A percentile compares a stretch with the other conserved stretches of the same genome.
These are phyloP conservation scores for Zasmidium angulare DNA, from an alignment of 2,329 filamentous ascomycete species.

Conservation along the genomic window DNA sequence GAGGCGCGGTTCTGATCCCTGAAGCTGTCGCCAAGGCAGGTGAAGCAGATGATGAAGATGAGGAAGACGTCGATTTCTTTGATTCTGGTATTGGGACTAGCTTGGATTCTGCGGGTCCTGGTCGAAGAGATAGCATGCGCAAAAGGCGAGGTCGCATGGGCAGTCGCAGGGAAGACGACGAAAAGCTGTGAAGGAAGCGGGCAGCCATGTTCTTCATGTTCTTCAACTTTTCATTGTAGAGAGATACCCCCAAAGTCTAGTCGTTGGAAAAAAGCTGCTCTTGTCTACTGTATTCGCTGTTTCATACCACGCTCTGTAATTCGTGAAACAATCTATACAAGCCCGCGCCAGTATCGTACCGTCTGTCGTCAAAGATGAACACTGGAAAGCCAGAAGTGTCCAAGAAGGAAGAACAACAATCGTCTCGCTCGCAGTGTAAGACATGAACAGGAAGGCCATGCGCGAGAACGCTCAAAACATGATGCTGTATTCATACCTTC, in stretches of 20 bases:
- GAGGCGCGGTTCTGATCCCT: slow-evolving; percentile 17
- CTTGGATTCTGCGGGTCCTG: slow-evolving; percentile 41
- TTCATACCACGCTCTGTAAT: neutral
- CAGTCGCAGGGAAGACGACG: neutral
- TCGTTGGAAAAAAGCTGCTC: neutral
- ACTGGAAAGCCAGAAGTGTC: neutral
- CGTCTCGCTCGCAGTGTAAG: neutral
- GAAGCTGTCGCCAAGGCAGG: slow-evolving; percentile 22
- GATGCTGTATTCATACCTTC: neutral
- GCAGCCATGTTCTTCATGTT: too few species aligned
- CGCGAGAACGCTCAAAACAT: neutral
- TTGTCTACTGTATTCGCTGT: neutral
- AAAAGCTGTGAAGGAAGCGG: neutral
- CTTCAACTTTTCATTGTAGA: neutral
- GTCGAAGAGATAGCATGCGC: slow-evolving; percentile 32
- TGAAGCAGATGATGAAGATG: slow-evolving; percentile 45
- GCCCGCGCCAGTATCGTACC: neutral
- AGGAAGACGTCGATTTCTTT: slow-evolving; percentile 45
- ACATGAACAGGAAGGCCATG: neutral
- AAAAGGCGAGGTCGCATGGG: slow-evolving; percentile 24
- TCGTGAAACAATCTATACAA: too few species aligned
- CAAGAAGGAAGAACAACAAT: neutral
- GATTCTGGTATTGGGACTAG: slow-evolving; percentile 52
- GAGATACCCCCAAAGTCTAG: neutral
- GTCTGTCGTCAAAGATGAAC: neutral